Evolutionary conservation across 306 rosid species (phyloP).

Genomic region (Rosa rugosa): DNA sequence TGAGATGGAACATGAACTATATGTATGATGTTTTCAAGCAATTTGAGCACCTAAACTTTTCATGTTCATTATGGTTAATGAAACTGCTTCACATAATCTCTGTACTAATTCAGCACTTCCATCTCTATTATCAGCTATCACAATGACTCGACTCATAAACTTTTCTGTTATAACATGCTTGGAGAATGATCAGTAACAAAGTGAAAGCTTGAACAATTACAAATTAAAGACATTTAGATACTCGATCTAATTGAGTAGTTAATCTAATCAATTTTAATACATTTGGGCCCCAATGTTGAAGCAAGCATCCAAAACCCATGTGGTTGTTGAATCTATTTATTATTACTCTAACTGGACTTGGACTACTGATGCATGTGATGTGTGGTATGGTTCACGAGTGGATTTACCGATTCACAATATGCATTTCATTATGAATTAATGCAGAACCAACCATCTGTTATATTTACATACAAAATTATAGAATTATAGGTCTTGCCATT

Average conservation of each 20-base stretch:
- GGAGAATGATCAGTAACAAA: background rate
- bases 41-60: background rate
- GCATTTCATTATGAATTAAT: background rate
- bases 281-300: slow-evolving; percentile 18
- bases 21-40: background rate
- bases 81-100: background rate
- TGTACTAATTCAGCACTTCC: background rate
- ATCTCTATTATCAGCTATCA: background rate
- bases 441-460: too few relatives aligned
- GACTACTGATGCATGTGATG: background rate
- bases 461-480: too few relatives aligned
- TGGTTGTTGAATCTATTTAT: slow-evolving; percentile 9
- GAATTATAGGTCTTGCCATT: too few relatives aligned
- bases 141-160: background rate
- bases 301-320: slow-evolving; percentile 10
- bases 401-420: background rate
- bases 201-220: background rate
- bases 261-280: slow-evolving; percentile 10
- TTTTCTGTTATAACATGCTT: background rate
- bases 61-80: background rate
- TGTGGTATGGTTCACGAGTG: background rate
- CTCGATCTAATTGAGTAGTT: background rate
- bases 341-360: background rate
- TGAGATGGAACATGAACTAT: background rate
- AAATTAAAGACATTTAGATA: background rate